Evolutionary conservation across 2,329 filamentous ascomycete species (phyloP).

Genomic region (Sarocladium kiliense): DNA sequence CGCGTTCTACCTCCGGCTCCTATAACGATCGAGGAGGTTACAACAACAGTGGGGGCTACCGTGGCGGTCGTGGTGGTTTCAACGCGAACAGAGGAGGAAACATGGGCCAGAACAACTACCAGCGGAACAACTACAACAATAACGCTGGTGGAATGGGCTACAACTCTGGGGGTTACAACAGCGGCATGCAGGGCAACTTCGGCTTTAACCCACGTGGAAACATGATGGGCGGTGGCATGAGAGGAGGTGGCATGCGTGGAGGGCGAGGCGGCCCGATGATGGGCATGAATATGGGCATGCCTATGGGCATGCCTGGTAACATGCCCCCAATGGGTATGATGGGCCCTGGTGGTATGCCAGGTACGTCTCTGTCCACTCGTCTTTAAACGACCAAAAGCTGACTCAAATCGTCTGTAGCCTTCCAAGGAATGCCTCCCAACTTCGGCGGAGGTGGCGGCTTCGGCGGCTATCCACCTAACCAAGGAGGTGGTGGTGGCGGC

Average conservation of each 20-base stretch:
- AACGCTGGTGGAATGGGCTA: constrained; percentile 35
- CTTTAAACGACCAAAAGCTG: neutral
- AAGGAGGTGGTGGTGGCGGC: constrained; percentile 28
- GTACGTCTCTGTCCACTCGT: constrained; percentile 16
- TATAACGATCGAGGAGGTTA: constrained; percentile 44
- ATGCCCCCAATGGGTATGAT: constrained; percentile 49
- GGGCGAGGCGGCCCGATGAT: constrained; percentile 48
- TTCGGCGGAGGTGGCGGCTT: constrained; percentile 70
- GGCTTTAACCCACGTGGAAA: constrained; percentile 37
- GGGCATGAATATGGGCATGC: constrained; percentile 45
- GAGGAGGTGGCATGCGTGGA: constrained; percentile 45
- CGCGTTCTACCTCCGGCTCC: constrained; percentile 45
- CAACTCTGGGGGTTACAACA: constrained; percentile 18
- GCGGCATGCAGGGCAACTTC: constrained; percentile 40
- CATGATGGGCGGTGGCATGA: constrained; percentile 40
- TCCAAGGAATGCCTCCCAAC: constrained; percentile 62
- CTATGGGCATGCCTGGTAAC: constrained; percentile 54
- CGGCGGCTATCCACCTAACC: constrained; percentile 48
- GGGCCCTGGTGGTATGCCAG: constrained; percentile 39
- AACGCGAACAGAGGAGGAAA: constrained; percentile 30
- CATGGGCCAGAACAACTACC: constrained; percentile 41
- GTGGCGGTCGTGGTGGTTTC: constrained; percentile 39
- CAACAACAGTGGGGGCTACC: constrained; percentile 41
- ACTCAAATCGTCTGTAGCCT: constrained; percentile 39
- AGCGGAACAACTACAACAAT: constrained; percentile 37